phyloP scores from a whole-genome alignment of 2,329 filamentous ascomycete genomes.

The Dothideomycetes sp. region DNA sequence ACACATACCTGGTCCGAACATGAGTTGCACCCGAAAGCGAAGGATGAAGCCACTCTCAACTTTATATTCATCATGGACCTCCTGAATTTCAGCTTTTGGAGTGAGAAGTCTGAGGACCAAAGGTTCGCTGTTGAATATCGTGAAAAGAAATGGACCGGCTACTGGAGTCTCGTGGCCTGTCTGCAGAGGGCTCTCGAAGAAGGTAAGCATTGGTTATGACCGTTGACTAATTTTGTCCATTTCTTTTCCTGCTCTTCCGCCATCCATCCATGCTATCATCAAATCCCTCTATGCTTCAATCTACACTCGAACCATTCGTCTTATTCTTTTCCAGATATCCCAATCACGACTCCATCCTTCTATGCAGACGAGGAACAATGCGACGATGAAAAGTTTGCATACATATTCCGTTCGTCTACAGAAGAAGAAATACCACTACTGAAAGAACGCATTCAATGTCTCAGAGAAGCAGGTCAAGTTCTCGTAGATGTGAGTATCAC shows the following conservation, averaged over 20 bases:
- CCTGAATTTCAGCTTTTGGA: constrained; percentile 94
- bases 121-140: constrained; percentile 77
- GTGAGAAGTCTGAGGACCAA: constrained; percentile 57
- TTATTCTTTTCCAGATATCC: constrained; percentile 52
- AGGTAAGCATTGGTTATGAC: constrained; percentile 42
- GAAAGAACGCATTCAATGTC: constrained; percentile 63
- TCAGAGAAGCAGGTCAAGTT: constrained; percentile 74
- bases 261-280: neutral
- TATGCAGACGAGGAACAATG: constrained; percentile 65
- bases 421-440: constrained; percentile 82
- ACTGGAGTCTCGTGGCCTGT: constrained; percentile 86
- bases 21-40: constrained; percentile 76
- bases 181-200: constrained; percentile 83
- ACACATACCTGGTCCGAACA: constrained; percentile 80
- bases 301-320: neutral
- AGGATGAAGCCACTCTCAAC: constrained; percentile 62
- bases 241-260: neutral
- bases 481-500: constrained; percentile 58
- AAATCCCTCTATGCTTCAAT: neutral
- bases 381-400: constrained; percentile 60
- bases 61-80: constrained; percentile 98
- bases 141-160: constrained; percentile 79
- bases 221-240: no score
- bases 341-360: constrained; percentile 79
- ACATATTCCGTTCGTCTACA: constrained; percentile 80